Evolutionary conservation across 352 stramenopile genomes (phyloP), one percentile per base, ranked within the genome.

Genomic region (Pythium phragmiticola): DNA sequence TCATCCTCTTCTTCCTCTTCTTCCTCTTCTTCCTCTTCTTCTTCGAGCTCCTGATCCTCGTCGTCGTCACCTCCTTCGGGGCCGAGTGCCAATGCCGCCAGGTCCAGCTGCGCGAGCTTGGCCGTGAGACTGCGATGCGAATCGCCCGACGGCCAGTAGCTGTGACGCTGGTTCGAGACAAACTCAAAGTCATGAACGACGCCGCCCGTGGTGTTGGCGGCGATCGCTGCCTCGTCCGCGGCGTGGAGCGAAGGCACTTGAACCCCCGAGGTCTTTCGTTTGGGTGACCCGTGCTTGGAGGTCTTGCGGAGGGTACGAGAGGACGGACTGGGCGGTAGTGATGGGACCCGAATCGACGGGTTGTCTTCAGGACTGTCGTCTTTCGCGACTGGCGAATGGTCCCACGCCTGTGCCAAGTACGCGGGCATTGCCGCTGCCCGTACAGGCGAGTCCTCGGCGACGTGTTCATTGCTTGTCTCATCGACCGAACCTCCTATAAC

Each of bases 131-230:
- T 71, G 12, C 51, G 57, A 21, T 71, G 65, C 3, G 65, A 66
- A 28, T 63, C 52, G 11, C 28, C 30, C 12, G 65, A 71, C 11
- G 58, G 51, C 65, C 65, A 71, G 37, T 63, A 66, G 28, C 28
- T 63, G 7, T 59, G 28, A 2, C 42, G 50, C 37, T 63, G 57
- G 23, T 54, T 66, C 5, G 57, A 52, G n/a, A 61, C 34, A 39
- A 63, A 70, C 33, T 63, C 58, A 37, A 71, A 71, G n/a, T 71
- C 65, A 37, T 66, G 65, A 49, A 69, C 50, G 8, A 68, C 43
- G 4, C 61, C 61, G n/a, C 19, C 54, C 1, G 54, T 68, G n/a
- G 50, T 54, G 13, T 63, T 68, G 2, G 53, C 43, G 14, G 45
- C 56, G 7, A 46, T 26, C 14, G 16, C 33, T 17, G 58, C 34